Conservation (phyloP, 176 grass and related monocot species). For the Thinopyrum elongatum region DNA sequence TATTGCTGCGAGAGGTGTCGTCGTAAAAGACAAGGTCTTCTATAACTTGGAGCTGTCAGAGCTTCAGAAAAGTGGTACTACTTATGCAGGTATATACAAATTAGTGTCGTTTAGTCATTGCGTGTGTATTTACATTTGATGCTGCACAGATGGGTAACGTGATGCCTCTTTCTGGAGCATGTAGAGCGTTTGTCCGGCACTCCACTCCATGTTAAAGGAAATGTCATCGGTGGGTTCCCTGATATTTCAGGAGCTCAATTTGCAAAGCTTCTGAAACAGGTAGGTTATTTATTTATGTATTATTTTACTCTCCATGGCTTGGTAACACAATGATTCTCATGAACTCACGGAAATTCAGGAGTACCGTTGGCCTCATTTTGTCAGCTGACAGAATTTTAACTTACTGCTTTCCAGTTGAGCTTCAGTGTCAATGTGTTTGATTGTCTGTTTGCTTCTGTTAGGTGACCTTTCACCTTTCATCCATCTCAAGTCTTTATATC, state of each 20-base stretch:
- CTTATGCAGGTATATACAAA: conserved; percentile 37
- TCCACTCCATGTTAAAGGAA: conserved; percentile 83
- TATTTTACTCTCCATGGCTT: neutral
- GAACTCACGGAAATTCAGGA: conserved; percentile 6
- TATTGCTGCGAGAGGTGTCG: conserved; percentile 64
- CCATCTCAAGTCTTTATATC: conserved; percentile 62
- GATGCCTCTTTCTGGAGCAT: conserved; percentile 18
- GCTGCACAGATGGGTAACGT: neutral
- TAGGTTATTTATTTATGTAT: conserved; percentile 6
- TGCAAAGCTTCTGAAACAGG: conserved; percentile 86
- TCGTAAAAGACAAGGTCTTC: conserved; percentile 74
- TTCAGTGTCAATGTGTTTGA: neutral
- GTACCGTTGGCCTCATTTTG: neutral
- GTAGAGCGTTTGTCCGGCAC: conserved; percentile 51
- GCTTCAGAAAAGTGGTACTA: conserved; percentile 65
- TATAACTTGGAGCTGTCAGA: conserved; percentile 63
- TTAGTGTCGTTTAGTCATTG: neutral
- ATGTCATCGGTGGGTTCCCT: conserved; percentile 39
- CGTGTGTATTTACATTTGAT: neutral
- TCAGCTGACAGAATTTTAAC: neutral
- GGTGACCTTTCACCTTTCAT: conserved; percentile 90
- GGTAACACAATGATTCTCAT: neutral
- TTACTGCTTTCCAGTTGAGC: neutral
- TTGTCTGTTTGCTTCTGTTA: conserved; percentile 24
- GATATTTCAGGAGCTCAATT: conserved; percentile 71